Evolutionary conservation across 2,329 filamentous ascomycete species (phyloP), one percentile per base, ranked within the genome.

Genomic region (Aspergillus arachidicola): DNA sequence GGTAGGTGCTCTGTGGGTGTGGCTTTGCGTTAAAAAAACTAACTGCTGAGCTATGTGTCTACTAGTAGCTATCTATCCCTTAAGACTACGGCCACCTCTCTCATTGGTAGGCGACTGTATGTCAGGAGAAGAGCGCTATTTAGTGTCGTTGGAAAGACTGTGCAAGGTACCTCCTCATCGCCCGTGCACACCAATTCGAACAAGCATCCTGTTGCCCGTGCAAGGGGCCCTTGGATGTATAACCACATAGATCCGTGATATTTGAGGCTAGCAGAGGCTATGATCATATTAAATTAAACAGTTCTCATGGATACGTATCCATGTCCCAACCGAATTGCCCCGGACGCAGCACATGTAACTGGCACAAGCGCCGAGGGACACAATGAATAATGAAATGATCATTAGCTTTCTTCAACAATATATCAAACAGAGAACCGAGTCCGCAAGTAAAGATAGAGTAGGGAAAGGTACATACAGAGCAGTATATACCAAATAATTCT

Each of bases 71-170:
- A 32, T 32, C 26, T 34, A 51, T 51, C 48, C 48, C 48, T 51
- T 51, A 30, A 41, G 19, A 32, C 9, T n/a, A 51, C 28, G 16
- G n/a, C 43, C 26, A 30, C 19, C 58, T 21, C 50, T 43, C 51
- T 57, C 19, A 64, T 64, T 61, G 62, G 58, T 28, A 60, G 46
- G 30, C 7, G 46, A 30, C 43, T 23, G 30, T 53, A 58, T 58
- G 38, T 38, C 56, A 51, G 54, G 55, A 46, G 28, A 53, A 41
- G 62, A 58, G 54, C 55, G 58, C 30, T 54, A 36, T 36, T 62
- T 59, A 58, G 26, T 51, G 28, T 12, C 19, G 19, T 55, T 41
- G 51, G n/a, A 23, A 55, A 55, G 32, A 51, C 12, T 19, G 21
- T 26, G 32, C 23, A 55, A 55, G 51, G n/a, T 38, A 34, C 28